phyloP scores from a whole-genome alignment of 2,329 filamentous ascomycete genomes.

The Xylariaceae sp. region DNA sequence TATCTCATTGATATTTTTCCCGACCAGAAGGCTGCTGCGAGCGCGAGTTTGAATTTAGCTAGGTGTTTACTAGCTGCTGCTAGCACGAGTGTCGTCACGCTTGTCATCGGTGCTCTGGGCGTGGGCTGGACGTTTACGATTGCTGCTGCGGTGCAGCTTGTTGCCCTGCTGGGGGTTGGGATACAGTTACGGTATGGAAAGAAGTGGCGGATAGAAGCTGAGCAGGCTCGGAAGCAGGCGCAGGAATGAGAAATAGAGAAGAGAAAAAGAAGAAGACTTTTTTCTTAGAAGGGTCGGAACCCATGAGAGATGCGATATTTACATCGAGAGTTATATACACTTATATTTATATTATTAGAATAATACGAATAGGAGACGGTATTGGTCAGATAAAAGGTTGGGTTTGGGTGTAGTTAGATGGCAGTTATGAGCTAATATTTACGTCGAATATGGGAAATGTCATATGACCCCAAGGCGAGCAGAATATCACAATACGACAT shows the following conservation, averaged over 20 bases:
- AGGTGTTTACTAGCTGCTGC: conserved; percentile 48
- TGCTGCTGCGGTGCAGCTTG: conserved; percentile 38
- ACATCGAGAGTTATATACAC: not conserved
- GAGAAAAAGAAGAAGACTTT: not conserved
- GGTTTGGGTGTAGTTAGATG: no score
- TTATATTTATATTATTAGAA: not conserved
- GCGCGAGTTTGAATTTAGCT: conserved; percentile 48
- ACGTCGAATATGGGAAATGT: no score
- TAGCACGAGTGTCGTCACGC: conserved; percentile 45
- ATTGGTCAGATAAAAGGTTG: no score
- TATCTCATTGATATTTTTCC: conserved; percentile 50
- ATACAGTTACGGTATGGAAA: conserved; percentile 40
- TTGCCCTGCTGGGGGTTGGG: conserved; percentile 40
- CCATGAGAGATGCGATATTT: no score
- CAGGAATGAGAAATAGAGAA: not conserved
- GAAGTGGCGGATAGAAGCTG: conserved; percentile 32
- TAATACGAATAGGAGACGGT: no score
- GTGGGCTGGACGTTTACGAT: conserved; percentile 44
- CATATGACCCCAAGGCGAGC: no score
- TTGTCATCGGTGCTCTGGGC: conserved; percentile 42
- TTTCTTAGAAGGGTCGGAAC: no score
- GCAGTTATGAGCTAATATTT: no score
- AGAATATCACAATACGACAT: no score
- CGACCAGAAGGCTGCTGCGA: conserved; percentile 44
- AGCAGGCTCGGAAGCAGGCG: not conserved